Evolutionary conservation across 345 rosid species (phyloP).

Genomic region (Brassica rapa): DNA sequence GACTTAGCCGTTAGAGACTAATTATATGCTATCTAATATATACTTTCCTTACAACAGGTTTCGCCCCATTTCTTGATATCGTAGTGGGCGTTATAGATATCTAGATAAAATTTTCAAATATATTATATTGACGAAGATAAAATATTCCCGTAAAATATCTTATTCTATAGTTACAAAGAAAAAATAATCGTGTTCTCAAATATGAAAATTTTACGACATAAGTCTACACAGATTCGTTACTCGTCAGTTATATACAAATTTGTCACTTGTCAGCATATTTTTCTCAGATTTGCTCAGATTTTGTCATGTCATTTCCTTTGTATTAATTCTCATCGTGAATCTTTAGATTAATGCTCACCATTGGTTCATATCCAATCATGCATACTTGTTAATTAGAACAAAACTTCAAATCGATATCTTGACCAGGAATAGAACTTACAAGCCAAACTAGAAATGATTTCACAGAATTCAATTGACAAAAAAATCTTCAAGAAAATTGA

Average conservation of each 20-base stretch:
- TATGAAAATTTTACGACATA: neutral
- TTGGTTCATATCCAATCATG: neutral
- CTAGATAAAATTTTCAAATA: neutral
- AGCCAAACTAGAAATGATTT: neutral
- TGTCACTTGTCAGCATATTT: neutral
- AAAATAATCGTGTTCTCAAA: neutral
- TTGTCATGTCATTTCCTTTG: neutral
- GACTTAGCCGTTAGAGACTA: too few species aligned
- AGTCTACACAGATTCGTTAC: neutral
- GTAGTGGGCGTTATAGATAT: neutral
- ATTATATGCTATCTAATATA: too few species aligned
- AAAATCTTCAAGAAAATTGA: neutral
- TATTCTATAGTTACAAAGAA: neutral
- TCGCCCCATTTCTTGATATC: neutral
- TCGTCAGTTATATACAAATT: neutral
- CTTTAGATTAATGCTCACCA: neutral
- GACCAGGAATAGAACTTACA: slow-evolving; percentile 1
- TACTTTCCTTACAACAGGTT: neutral
- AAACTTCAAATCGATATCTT: neutral
- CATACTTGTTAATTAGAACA: slow-evolving; percentile 3
- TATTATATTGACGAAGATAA: neutral
- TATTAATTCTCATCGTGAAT: neutral
- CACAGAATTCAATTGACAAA: neutral
- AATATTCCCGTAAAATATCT: neutral
- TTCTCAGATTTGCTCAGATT: neutral